Conservation (phyloP, 2,329 filamentous ascomycete species). For the Apiospora arundinis region DNA sequence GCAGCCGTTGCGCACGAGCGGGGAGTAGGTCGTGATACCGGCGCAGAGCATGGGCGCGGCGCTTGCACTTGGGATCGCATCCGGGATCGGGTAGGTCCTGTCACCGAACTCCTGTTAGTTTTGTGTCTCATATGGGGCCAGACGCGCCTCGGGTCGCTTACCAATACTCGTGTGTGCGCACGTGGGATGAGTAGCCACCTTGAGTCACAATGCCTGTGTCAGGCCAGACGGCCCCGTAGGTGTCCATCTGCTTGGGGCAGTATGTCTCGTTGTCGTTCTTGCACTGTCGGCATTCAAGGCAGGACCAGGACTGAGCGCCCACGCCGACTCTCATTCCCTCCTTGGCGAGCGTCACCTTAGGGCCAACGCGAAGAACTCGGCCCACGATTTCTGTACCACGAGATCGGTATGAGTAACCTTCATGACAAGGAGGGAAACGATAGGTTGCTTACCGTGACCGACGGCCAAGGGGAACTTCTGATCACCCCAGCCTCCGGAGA, state of each 20-base stretch:
- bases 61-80: slow-evolving; percentile 64
- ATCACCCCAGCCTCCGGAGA: slow-evolving; percentile 69
- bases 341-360: slow-evolving; percentile 67
- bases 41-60: slow-evolving; percentile 86
- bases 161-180: slow-evolving; percentile 80
- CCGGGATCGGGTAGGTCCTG: slow-evolving; percentile 76
- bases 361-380: slow-evolving; percentile 69
- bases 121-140: not conserved
- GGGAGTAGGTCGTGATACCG: slow-evolving; percentile 80
- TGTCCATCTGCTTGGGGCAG: slow-evolving; percentile 65
- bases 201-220: slow-evolving; percentile 67
- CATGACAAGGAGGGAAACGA: not conserved
- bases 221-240: slow-evolving; percentile 64
- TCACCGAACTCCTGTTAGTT: not conserved
- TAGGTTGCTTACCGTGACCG: slow-evolving; percentile 62
- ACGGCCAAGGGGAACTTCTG: slow-evolving; percentile 52
- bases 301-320: slow-evolving; percentile 71
- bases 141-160: slow-evolving; percentile 34
- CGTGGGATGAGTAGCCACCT: slow-evolving; percentile 68
- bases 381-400: slow-evolving; percentile 66
- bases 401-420: not conserved
- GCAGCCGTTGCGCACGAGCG: slow-evolving; percentile 76
- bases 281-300: slow-evolving; percentile 69
- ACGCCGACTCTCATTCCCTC: slow-evolving; percentile 70
- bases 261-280: slow-evolving; percentile 61